phyloP scores from a whole-genome alignment of 2,329 filamentous ascomycete species.

The Rugonectria rugulosa region DNA sequence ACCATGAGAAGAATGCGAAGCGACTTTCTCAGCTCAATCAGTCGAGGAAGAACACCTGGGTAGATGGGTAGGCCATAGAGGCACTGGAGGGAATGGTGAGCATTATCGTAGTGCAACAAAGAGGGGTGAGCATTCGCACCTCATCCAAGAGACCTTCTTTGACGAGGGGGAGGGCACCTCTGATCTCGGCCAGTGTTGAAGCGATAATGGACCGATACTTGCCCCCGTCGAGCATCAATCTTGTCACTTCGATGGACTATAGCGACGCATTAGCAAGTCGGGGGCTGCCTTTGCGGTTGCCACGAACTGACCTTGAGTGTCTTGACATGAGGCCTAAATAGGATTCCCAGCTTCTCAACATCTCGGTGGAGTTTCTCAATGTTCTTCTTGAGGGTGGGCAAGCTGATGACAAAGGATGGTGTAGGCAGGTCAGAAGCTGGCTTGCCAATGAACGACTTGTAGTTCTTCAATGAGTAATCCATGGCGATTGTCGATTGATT shows the following conservation, averaged over 20 bases:
- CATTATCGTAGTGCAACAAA: not conserved
- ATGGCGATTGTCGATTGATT: constrained; percentile 18
- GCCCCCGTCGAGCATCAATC: constrained; percentile 50
- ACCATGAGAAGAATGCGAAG: constrained; percentile 48
- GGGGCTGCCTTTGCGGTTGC: accelerated
- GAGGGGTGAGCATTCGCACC: constrained; percentile 31
- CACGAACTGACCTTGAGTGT: constrained; percentile 48
- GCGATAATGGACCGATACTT: constrained; percentile 48
- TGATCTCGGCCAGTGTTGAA: constrained; percentile 51
- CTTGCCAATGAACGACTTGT: constrained; percentile 46
- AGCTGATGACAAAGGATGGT: constrained; percentile 49
- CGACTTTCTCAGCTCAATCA: constrained; percentile 39
- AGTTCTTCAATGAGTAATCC: constrained; percentile 39
- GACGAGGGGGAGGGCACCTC: constrained; percentile 47
- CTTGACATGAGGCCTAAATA: constrained; percentile 54
- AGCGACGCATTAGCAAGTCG: not conserved
- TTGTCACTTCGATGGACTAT: constrained; percentile 46
- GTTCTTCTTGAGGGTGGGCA: constrained; percentile 48
- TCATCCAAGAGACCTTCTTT: constrained; percentile 50
- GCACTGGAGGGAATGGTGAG: constrained; percentile 29
- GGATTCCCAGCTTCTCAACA: constrained; percentile 47
- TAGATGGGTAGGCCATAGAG: constrained; percentile 52
- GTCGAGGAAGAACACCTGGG: constrained; percentile 41
- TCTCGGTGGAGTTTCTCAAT: constrained; percentile 46
- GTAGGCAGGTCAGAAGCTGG: constrained; percentile 46